Base-by-base conservation (phyloP, 306 rosid species). In the Corylus americana region DNA sequence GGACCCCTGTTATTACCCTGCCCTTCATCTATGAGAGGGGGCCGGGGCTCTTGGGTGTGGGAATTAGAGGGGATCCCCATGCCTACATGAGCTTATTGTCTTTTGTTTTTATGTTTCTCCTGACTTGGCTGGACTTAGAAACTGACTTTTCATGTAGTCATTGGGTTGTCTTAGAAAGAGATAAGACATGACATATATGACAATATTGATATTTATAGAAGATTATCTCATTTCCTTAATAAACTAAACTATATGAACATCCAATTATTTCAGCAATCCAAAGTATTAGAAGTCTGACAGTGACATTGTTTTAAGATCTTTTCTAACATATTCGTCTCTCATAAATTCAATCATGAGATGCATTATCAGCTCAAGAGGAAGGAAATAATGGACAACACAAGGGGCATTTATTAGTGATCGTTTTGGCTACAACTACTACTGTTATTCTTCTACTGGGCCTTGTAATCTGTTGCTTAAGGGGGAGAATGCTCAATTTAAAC, bases 361-460 rank as follows among this genome's bases (percentile, higher is more conserved):
- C 4, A n/a, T 73, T 48, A 16, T 50, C 73, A 72, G 82, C 82
- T 72, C 35, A 72, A 20, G 51, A 37, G 44, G 53, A 47, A n/a
- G 73, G 31, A 3, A 17, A 61, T 11, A 61, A 25, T 49, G 45
- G 77, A 72, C 54, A 14, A 7, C 39, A 8, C 45, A 49, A 53
- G 20, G 1, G 66, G 54, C 22, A 16, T 37, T 25, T 74, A 37
- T 11, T 59, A 48, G 59, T 12, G 45, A 44, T 74, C 58, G 7
- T 61, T 63, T 62, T 53, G 64, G 62, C 53, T 8, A 1, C 61
- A 37, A 37, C 4, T 25, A 25, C 62, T 9, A 0, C 4, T 11
- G 1, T 42, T 73, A 9, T 74, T 51, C 11, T 48, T 1, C 51
- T 68, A 0, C 20, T 83, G 17, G 72, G 44, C 11, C 5, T 78